These are phyloP conservation scores for Ballota nigra DNA, from an alignment of 257 asterid genomes.

Conservation along the genomic window DNA sequence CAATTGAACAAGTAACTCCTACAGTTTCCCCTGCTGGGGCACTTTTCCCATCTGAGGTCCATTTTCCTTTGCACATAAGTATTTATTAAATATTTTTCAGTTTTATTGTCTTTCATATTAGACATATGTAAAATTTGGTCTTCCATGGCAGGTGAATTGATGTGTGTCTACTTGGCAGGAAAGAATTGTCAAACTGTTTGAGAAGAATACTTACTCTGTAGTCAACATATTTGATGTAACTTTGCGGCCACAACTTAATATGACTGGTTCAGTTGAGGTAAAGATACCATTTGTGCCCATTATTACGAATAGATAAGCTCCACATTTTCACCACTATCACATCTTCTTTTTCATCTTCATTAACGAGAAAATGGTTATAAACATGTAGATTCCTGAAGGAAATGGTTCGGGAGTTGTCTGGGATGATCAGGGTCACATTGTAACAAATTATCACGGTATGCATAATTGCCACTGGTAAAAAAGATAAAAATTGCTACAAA, in stretches of 20 bases:
- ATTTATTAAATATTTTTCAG: neutral
- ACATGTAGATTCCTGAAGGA: conserved; percentile 89
- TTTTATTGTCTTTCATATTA: conserved; percentile 17
- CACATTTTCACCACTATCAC: neutral
- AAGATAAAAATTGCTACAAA: too few species aligned
- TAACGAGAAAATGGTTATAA: conserved; percentile 7
- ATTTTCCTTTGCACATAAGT: conserved; percentile 14
- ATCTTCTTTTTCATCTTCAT: neutral
- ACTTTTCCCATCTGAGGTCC: conserved; percentile 89
- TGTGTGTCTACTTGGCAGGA: conserved; percentile 68
- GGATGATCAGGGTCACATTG: conserved; percentile 93
- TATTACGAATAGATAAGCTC: neutral
- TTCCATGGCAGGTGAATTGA: conserved; percentile 47
- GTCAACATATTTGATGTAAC: conserved; percentile 97
- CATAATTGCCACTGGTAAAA: too few species aligned
- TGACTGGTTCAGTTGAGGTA: conserved; percentile 92
- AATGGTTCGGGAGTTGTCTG: conserved; percentile 97
- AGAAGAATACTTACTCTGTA: conserved; percentile 87
- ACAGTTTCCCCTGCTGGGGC: conserved; percentile 55
- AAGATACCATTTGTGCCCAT: neutral
- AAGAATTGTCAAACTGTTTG: conserved; percentile 83
- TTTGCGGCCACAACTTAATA: conserved; percentile 80
- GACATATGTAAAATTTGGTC: conserved; percentile 24
- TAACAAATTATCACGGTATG: conserved; percentile 96
- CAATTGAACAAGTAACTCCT: conserved; percentile 88